Percentiles rank a stretch among this genome's conserved stretches.
These are phyloP conservation scores for Cyberlindnera mycetangii DNA, from an alignment of 805 yeast genomes.

Conservation along the genomic window DNA sequence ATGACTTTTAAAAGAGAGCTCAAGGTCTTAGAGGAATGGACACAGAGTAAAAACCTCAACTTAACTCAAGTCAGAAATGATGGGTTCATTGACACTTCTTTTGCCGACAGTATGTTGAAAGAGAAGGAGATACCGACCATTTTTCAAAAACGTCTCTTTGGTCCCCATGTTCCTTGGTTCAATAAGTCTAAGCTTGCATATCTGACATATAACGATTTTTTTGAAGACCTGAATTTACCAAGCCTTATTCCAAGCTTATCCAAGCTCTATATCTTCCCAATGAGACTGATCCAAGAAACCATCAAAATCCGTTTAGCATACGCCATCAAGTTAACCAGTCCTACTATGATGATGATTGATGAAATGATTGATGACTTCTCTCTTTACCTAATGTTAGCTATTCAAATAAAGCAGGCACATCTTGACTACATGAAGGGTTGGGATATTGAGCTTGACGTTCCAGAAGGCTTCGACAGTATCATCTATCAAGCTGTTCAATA, in stretches of 20 bases:
- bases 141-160: conserved; percentile 65
- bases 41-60: conserved; percentile 78
- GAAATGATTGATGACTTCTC: conserved; percentile 87
- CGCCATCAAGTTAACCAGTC: conserved; percentile 75
- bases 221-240: conserved; percentile 70
- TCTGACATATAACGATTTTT: conserved; percentile 55
- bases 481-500: conserved; percentile 73
- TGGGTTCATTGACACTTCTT: conserved; percentile 57
- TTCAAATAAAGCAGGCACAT: conserved; percentile 68
- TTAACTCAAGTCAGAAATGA: conserved; percentile 41
- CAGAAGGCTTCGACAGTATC: conserved; percentile 60
- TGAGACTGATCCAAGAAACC: conserved; percentile 74
- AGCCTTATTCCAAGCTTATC: conserved; percentile 64
- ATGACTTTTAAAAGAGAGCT: conserved; percentile 64
- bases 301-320: conserved; percentile 70
- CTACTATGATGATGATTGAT: conserved; percentile 94
- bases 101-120: conserved; percentile 81
- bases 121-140: conserved; percentile 73
- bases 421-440: conserved; percentile 60
- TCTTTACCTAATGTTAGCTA: conserved; percentile 69
- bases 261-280: conserved; percentile 70
- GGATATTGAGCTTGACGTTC: conserved; percentile 65
- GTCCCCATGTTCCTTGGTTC: conserved; percentile 76
- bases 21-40: conserved; percentile 67
- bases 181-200: conserved; percentile 75